phyloP scores from a whole-genome alignment of 345 rosid genomes.

The Adansonia digitata region DNA sequence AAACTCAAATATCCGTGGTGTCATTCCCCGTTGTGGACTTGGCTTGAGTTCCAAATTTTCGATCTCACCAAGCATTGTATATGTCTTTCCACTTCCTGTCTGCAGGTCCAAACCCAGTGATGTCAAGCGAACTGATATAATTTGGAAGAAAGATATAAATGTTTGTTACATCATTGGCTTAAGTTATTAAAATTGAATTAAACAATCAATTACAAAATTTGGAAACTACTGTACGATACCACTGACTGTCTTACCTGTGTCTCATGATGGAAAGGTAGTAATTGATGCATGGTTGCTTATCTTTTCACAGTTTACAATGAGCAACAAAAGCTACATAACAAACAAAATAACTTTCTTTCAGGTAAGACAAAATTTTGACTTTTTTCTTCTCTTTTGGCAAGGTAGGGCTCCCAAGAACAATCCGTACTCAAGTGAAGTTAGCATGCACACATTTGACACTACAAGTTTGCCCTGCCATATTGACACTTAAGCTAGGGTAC shows the following conservation, averaged over 20 bases:
- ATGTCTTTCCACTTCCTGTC: constrained; percentile 99
- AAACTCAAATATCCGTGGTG: constrained; percentile 92
- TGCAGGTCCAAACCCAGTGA: constrained; percentile 32
- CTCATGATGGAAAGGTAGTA: not conserved
- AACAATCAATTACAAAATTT: not conserved
- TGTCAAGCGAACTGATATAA: not conserved
- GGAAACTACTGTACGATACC: not conserved
- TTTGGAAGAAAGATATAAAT: not conserved
- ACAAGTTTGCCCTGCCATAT: not conserved
- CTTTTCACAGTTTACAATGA: not conserved
- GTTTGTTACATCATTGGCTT: not conserved
- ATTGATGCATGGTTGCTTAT: not conserved
- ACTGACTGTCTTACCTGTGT: not conserved
- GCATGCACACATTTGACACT: not conserved
- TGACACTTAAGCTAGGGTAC: not conserved
- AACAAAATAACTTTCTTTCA: not conserved
- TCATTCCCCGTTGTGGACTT: constrained; percentile 85
- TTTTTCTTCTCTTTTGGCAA: not conserved
- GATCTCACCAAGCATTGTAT: constrained; percentile 87
- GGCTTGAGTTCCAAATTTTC: constrained; percentile 77
- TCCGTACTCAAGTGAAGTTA: not conserved
- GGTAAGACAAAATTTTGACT: not conserved
- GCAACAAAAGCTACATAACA: not conserved
- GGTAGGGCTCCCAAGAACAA: not conserved
- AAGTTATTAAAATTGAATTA: not conserved